Conservation (phyloP, 106 monocot genomes). For the Alisma plantagoaquatica region DNA sequence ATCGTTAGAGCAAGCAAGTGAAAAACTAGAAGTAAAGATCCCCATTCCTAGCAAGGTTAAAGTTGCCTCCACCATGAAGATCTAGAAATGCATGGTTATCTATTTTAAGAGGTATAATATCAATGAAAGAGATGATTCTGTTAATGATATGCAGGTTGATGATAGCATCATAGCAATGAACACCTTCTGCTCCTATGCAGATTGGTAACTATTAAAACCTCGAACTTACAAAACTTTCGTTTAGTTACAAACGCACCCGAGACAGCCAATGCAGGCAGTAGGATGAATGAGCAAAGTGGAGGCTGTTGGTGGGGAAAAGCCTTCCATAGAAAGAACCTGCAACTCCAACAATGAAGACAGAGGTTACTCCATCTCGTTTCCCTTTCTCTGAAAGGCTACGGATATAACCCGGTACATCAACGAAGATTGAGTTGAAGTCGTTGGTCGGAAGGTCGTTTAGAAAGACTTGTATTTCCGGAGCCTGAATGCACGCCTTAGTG, state of each 20-base stretch:
- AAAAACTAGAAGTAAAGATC: background rate
- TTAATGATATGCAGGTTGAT: too few relatives aligned
- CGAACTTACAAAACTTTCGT: too few relatives aligned
- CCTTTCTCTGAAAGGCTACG: background rate
- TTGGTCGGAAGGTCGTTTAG: conserved; percentile 73
- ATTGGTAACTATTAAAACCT: too few relatives aligned
- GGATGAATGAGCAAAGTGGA: conserved; percentile 52
- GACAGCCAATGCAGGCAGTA: conserved; percentile 81
- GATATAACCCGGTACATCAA: conserved; percentile 23
- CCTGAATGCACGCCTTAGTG: conserved; percentile 1
- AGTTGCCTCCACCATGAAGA: background rate
- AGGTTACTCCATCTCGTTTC: background rate
- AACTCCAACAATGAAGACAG: conserved; percentile 38
- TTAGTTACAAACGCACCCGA: too few relatives aligned
- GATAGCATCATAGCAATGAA: too few relatives aligned
- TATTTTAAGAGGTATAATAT: too few relatives aligned
- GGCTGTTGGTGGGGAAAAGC: conserved; percentile 39
- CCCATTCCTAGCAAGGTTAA: background rate
- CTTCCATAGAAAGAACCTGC: conserved; percentile 75
- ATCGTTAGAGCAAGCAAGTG: background rate
- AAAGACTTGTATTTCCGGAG: conserved; percentile 44
- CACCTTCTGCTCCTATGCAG: too few relatives aligned
- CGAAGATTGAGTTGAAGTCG: conserved; percentile 69
- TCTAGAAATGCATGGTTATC: too few relatives aligned
- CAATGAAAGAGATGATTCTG: too few relatives aligned